Conservation (phyloP, 345 rosid genomes). For the Cochlearia excelsa region DNA sequence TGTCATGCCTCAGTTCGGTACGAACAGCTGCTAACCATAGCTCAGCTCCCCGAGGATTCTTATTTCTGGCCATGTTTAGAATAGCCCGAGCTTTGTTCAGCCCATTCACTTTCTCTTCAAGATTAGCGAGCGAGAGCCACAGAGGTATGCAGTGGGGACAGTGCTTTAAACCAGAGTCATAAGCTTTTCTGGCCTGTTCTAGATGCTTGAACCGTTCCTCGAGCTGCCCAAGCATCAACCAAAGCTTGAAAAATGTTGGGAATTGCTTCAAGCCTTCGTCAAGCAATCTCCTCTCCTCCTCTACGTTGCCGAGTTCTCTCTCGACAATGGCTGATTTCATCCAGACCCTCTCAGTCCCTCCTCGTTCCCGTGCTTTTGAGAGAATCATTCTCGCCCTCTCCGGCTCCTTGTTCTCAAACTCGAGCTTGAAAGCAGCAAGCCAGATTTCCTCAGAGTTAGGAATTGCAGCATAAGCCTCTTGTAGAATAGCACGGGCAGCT, state of each 20-base stretch:
- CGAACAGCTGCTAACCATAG: constrained; percentile 95
- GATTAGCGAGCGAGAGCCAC: constrained; percentile 76
- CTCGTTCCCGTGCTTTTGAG: constrained; percentile 90
- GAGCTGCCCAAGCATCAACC: constrained; percentile 97
- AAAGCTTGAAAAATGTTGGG: constrained; percentile 77
- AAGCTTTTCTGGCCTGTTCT: constrained; percentile 66
- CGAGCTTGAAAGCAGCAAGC: constrained; percentile 98
- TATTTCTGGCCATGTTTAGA: constrained; percentile 76
- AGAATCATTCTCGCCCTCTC: constrained; percentile 94
- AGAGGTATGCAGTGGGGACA: constrained; percentile 65
- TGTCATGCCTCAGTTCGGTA: constrained; percentile 69
- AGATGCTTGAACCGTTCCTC: constrained; percentile 64
- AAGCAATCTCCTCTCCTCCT: constrained; percentile 77
- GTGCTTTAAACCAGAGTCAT: constrained; percentile 62
- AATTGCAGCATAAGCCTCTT: constrained; percentile 91
- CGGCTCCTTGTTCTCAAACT: constrained; percentile 93
- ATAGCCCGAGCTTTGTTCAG: constrained; percentile 78
- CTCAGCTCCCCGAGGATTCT: constrained; percentile 69
- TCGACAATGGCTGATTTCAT: constrained; percentile 96
- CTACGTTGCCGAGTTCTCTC: constrained; percentile 73
- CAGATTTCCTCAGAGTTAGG: constrained; percentile 88
- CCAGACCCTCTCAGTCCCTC: constrained; percentile 97
- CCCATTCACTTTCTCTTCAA: constrained; percentile 77
- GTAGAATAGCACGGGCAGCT: constrained; percentile 87
- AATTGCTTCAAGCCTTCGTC: constrained; percentile 79